These are phyloP conservation scores for Achlya hypogyna DNA, from an alignment of 352 stramenopile species.

Conservation along the genomic window DNA sequence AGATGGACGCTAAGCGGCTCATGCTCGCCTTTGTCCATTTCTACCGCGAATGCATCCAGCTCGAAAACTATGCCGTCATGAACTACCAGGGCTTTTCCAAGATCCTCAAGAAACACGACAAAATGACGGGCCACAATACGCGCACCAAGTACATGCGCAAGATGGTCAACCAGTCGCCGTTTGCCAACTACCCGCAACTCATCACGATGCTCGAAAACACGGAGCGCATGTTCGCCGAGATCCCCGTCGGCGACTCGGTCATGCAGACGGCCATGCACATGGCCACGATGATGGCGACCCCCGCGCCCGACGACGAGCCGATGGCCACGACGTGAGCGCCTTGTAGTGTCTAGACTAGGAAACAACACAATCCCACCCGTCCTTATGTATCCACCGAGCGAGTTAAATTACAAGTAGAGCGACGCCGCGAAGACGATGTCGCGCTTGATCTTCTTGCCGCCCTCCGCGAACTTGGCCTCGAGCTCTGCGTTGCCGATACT, in stretches of 20 bases:
- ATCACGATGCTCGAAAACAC: conserved; percentile 69
- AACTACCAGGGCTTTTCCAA: conserved; percentile 84
- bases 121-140: conserved; percentile 78
- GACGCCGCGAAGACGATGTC: conserved; percentile 99
- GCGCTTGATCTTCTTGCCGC: conserved; percentile 94
- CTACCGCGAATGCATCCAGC: conserved; percentile 66
- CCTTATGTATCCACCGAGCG: not conserved
- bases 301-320: not conserved
- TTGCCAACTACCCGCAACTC: conserved; percentile 65
- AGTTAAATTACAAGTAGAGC: conserved; percentile 80
- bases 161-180: conserved; percentile 70
- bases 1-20: conserved; percentile 48
- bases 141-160: conserved; percentile 77
- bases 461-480: conserved; percentile 96
- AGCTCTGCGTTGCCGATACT: conserved; percentile 96
- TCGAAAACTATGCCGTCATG: conserved; percentile 78
- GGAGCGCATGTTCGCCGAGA: conserved; percentile 71
- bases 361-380: too few relatives aligned
- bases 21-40: conserved; percentile 81
- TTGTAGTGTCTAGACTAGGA: not conserved
- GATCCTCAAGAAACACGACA: conserved; percentile 83
- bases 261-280: conserved; percentile 22
- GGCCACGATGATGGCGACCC: conserved; percentile 15
- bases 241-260: conserved; percentile 23
- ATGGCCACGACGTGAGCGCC: not conserved